Evolutionary conservation across 345 rosid genomes (phyloP), one percentile per base, ranked within the genome.

Genomic region (Noccaea caerulescens): DNA sequence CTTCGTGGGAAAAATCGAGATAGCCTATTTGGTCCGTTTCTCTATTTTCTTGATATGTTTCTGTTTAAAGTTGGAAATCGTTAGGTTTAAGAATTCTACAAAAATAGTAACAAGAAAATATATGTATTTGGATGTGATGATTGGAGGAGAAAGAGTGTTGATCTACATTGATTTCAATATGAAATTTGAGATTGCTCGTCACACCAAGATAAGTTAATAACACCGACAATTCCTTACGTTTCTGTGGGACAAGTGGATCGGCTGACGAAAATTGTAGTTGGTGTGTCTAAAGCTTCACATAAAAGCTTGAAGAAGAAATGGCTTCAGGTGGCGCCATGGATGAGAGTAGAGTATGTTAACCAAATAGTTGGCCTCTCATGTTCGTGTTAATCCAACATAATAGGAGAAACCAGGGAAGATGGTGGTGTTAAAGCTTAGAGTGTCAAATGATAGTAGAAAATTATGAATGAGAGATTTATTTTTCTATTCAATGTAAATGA

Each of bases 251-350:
- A 81, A 63, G 16, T 84, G 11, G 89, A 86, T 37, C 84, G 88
- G 52, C 84, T 91, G 0, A 79, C 80, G 44, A 87, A 83, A 72
- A 76, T 91, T 13, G 81, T 88, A 2, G 43, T 65, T n/a, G 58
- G 82, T 14, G 77, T 86, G 34, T 84, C 91, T 8, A 88, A 87
- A 73, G 92, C 94, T 7, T 91, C 87, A n/a, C 85, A 71, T 38
- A 88, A 81, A 80, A 87, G 96, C 75, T 32, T 90, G 64, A 86
- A 79, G 83, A 93, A 87, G 81, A 88, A 82, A 37, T 93, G 86
- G 11, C 86, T 90, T 88, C 86, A 57, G 18, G 10, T 88, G 58
- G 91, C 96, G 27, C 93, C 98, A 0, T 93, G 93, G 97, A 86
- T 93, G 66, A 87, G 77, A 79, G 77, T 81, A 1, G 85, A 85